Evolutionary conservation across 1,284 basidiomycete species (phyloP).

Genomic region (Ceratobasidium sp.): DNA sequence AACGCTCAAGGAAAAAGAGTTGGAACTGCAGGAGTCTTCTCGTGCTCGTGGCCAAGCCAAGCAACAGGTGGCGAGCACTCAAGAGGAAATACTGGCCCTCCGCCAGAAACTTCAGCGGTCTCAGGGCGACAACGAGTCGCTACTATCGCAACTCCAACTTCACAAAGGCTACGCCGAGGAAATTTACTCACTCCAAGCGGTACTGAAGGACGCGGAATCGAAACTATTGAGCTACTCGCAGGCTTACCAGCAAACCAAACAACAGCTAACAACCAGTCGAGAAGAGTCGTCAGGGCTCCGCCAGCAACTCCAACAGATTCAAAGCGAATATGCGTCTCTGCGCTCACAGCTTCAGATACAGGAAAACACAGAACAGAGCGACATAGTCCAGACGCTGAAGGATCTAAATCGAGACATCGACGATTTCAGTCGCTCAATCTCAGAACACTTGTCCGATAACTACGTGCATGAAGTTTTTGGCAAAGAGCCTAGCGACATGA

Average conservation of each 20-base stretch:
- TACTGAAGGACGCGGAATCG: not conserved
- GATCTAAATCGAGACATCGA: slow-evolving; percentile 6
- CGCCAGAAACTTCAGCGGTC: not conserved
- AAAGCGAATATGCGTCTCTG: slow-evolving; percentile 1
- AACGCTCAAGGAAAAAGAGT: not conserved
- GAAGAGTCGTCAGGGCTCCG: not conserved
- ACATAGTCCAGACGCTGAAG: slow-evolving; percentile 9
- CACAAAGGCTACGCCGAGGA: not conserved
- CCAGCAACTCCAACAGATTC: not conserved
- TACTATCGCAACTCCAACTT: not conserved
- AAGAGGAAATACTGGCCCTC: not conserved
- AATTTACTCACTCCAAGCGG: too few relatives aligned
- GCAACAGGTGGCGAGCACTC: not conserved
- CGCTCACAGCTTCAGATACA: slow-evolving; percentile 21
- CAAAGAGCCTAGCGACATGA: not conserved
- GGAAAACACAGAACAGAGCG: slow-evolving; percentile 12
- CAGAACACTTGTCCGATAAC: not conserved
- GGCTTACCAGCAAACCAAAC: not conserved
- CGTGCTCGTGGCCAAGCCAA: not conserved
- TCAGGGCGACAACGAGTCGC: not conserved
- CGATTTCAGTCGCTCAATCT: slow-evolving; percentile 1
- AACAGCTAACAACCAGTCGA: not conserved
- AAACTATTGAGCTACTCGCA: not conserved
- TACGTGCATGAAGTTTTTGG: not conserved
- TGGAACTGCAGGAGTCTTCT: not conserved